Evolutionary conservation across 345 rosid species (phyloP), one percentile per base, ranked within the genome.

Genomic region (Brassica incana): DNA sequence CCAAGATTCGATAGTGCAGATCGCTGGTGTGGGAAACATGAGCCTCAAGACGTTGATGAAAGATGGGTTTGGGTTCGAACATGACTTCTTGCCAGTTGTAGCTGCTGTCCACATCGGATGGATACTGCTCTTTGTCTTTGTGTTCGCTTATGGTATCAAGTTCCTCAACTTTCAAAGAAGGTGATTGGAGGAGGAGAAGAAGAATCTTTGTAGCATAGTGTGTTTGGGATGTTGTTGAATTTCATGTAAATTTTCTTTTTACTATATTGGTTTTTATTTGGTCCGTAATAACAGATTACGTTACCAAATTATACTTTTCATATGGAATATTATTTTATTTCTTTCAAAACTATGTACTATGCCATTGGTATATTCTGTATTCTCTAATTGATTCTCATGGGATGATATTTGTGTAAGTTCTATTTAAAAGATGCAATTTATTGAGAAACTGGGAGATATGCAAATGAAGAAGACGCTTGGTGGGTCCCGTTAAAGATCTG

Each of bases 161-260:
- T 88, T 27, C 85, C 76, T 88, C 52, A 90, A 90, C 72, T 88
- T 77, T 83, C 95, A 90, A 66, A 90, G 77, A 62, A 85, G 91
- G 82, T 90, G 78, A 72, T 45, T 4, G 56, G 7, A 48, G 2
- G 12, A 40, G 48, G 0, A 43, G 50, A 43, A 33, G 18, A 58
- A 64, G 20, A 56, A 43, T 29, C 3, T 27, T 76, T 35, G 9
- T 32, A 35, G 32, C 3, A 7, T 38, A 65, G 35, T 1, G 58
- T 64, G 50, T 27, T 66, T 27, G 29, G 67, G 43, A 65, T 3
- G 32, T 30, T 12, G 30, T 23, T 43, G 40, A 67, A 30, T 65
- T 68, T 8, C 56, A 29, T 79, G 78, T 79, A 79, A 72, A 73
- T 65, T 38, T 64, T 71, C 59, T 52, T 54, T 54, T 40, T 40